Percentiles rank a stretch among this genome's conserved stretches.
These are phyloP conservation scores for Aspergillus sp. DNA, from an alignment of 2,329 filamentous ascomycete genomes.

Conservation along the genomic window DNA sequence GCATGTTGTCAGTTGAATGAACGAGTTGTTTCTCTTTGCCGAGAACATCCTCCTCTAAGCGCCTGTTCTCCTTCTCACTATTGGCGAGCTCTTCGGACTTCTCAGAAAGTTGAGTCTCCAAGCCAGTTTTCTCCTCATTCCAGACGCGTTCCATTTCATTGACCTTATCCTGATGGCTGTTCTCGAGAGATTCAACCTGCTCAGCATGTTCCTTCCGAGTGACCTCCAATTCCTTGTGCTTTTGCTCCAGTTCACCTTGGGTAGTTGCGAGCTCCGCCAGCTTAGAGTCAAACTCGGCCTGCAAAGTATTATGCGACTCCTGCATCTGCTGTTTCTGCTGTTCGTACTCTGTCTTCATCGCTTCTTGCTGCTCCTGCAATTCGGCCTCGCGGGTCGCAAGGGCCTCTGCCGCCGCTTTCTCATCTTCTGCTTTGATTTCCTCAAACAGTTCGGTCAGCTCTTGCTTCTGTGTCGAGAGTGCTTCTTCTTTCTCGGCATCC, in stretches of 20 bases:
- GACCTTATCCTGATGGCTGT: conserved; percentile 28
- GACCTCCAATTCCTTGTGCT: conserved; percentile 34
- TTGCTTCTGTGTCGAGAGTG: conserved; percentile 44
- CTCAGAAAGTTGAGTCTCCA: conserved; percentile 41
- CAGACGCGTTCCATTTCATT: conserved; percentile 31
- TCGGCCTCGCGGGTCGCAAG: conserved; percentile 43
- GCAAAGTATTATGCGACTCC: conserved; percentile 35
- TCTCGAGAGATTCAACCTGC: conserved; percentile 26
- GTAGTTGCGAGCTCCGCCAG: conserved; percentile 33
- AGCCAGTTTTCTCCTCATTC: conserved; percentile 30
- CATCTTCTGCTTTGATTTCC: conserved; percentile 45
- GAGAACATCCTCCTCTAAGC: conserved; percentile 47
- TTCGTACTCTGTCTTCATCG: conserved; percentile 36
- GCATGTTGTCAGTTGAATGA: conserved; percentile 43
- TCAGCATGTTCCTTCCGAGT: conserved; percentile 27
- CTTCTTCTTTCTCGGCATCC: conserved; percentile 29
- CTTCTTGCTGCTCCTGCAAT: conserved; percentile 41
- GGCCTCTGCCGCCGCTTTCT: conserved; percentile 38
- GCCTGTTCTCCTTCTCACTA: conserved; percentile 45
- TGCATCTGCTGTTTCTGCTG: conserved; percentile 40
- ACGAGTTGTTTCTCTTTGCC: conserved; percentile 49
- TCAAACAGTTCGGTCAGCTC: conserved; percentile 50
- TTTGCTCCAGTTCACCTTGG: conserved; percentile 26
- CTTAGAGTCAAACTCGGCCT: conserved; percentile 37
- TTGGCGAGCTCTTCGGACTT: conserved; percentile 43